phyloP scores from a whole-genome alignment of 78 protist species.

The slime mould (Dictyostelium discoideum) region DNA sequence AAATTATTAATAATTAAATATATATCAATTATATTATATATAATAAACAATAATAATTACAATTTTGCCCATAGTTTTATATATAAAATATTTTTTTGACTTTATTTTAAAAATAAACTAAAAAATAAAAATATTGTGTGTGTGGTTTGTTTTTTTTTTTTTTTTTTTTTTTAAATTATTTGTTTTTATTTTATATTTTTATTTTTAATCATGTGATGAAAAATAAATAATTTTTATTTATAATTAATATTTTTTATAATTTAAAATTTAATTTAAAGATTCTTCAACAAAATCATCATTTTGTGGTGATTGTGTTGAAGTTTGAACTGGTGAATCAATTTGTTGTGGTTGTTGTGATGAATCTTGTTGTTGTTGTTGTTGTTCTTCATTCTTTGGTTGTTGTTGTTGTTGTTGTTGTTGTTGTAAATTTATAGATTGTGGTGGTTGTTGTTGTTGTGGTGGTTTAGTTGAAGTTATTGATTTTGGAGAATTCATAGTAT shows the following conservation, averaged over 20 bases:
- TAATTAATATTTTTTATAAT: background rate
- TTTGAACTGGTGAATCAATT: conserved; percentile 10
- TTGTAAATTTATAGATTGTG: background rate
- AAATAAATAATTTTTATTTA: background rate
- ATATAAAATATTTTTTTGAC: too few relatives aligned
- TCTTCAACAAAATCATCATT: conserved; percentile 53
- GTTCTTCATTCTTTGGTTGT: background rate
- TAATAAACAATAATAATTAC: background rate
- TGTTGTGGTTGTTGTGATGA: conserved; percentile 15
- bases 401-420: background rate
- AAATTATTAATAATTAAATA: background rate
- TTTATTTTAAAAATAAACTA: too few relatives aligned
- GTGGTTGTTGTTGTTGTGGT: background rate
- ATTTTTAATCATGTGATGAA: background rate
- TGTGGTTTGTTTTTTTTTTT: too few relatives aligned
- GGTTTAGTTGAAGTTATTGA: background rate
- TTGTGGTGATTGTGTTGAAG: background rate
- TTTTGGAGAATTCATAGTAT: conserved; percentile 27
- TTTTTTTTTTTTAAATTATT: too few relatives aligned
- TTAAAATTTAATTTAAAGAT: background rate
- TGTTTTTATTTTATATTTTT: too few relatives aligned
- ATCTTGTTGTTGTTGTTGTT: background rate
- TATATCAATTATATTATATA: too few relatives aligned
- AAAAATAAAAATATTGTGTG: too few relatives aligned
- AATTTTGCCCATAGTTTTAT: background rate